Conservation (phyloP, 2,329 filamentous ascomycete genomes). For the Colletotrichum lindemuthianum region DNA sequence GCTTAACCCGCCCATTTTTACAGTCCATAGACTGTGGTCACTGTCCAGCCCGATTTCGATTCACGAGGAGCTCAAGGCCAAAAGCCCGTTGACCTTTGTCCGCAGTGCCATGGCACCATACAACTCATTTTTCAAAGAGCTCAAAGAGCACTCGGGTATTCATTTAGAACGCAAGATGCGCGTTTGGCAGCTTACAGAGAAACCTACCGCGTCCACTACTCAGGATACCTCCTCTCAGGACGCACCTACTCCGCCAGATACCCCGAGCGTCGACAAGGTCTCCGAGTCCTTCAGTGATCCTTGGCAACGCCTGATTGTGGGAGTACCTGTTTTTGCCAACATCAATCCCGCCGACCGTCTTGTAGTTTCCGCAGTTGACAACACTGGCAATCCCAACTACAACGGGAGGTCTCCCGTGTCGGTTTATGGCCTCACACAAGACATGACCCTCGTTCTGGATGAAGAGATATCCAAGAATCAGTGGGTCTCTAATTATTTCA, state of each 20-base stretch:
- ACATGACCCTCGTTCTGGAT: conserved; percentile 85
- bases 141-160: conserved; percentile 76
- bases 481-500: conserved; percentile 63
- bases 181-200: conserved; percentile 73
- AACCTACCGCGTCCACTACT: conserved; percentile 44
- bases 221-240: conserved; percentile 49
- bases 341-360: conserved; percentile 37
- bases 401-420: conserved; percentile 78
- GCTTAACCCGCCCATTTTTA: conserved; percentile 85
- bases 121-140: conserved; percentile 78
- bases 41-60: conserved; percentile 65
- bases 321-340: conserved; percentile 63
- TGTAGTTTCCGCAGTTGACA: conserved; percentile 59
- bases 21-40: conserved; percentile 81
- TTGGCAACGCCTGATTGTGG: conserved; percentile 56
- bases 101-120: conserved; percentile 77
- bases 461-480: conserved; percentile 72
- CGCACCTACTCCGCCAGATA: conserved; percentile 54
- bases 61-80: conserved; percentile 69
- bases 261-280: conserved; percentile 46
- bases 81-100: conserved; percentile 71
- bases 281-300: conserved; percentile 38
- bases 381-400: conserved; percentile 78
- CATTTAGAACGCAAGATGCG: conserved; percentile 78
- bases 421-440: conserved; percentile 73